Evolutionary conservation across 2,329 filamentous ascomycete genomes (phyloP), one percentile per base, ranked within the genome.

Genomic region (Phaeophleospora eucalypticola): DNA sequence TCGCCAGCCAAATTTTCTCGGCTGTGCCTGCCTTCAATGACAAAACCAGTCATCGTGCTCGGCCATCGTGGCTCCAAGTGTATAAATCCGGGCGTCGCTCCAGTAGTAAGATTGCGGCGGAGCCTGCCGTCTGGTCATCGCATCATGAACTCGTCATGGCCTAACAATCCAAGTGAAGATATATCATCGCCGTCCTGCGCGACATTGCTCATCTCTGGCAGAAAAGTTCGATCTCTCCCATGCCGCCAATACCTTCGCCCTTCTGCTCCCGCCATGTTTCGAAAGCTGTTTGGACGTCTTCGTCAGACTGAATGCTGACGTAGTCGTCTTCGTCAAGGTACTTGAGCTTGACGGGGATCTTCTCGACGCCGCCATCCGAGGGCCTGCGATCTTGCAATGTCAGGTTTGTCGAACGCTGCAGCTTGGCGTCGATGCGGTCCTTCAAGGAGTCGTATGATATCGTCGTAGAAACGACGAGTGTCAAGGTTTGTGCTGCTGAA

Each of bases 211-310:
- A 65, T 56, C 58, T 84, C 74, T 77, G 74, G 69, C 87, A 91
- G 71, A 86, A 91, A 51, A 93, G 80, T 66, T 95, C 87, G 67
- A 95, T 94, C 75, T 95, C 89, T 56, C 88, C 89, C 36, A 94
- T 83, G 36, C 84, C 84, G 42, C 79, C 77, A 42, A 65, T 77
- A 36, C 81, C 76, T 58, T 78, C 72, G 27, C 80, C 76, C 46
- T 83, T 78, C 57, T 83, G 84, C 63, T 95, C 89, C 27, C 87
- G 82, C 90, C 90, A 96, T 58, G 94, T 90, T 66, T 90, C 84
- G 64, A 98, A 95, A 3, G 93, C 93, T 58, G 93, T 89, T 61
- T 94, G 89, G 36, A 98, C 93, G 58, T 96, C 93, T 61, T 98
- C 93, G 61, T 98, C 93, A 51, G 86, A 91, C 65, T 93, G 86